Evolutionary conservation across 345 rosid genomes (phyloP), one percentile per base, ranked within the genome.

Genomic region (Brassica juncea): DNA sequence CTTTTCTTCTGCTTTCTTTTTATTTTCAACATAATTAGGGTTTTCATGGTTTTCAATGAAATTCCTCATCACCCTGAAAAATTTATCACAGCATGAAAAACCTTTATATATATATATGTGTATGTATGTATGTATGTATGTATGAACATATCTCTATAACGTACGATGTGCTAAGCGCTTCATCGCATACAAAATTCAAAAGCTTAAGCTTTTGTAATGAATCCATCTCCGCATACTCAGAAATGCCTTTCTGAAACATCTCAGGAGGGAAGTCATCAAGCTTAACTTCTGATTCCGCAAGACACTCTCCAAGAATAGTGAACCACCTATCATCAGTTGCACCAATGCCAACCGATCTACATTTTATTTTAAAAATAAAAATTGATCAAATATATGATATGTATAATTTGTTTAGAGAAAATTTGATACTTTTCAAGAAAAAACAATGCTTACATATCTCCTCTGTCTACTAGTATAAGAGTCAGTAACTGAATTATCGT

Each of bases 181-280:
- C 94, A 79, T 89, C 92, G 14, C 97, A 91, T 70, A 91, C 58
- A 83, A 88, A 84, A 66, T 86, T 89, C 63, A 91, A 79, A 68
- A 91, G 86, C 81, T 74, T 83, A 28, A 89, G 86, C 85, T 81
- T 89, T 71, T 82, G 58, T 0, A 82, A 81, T 71, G 83, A 42
- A 59, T 76, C 78, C 79, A 89, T 60, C 49, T 62, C 37, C 55
- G 82, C 88, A 77, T 87, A 91, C 21, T 60, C 85, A 74, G 77
- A 84, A 79, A 83, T 74, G 16, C 88, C 89, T 15, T 68, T 31
- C 23, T 59, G 1, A 72, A 82, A 86, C 70, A 85, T 72, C 65
- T 60, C 15, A 6, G 77, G 77, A 37, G 88, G 82, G 69, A 88
- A 70, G 25, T 74, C 82, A 49, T 73, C 82, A 27, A 80, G 60